phyloP scores from a whole-genome alignment of 306 rosid species.

The Vicia villosa region DNA sequence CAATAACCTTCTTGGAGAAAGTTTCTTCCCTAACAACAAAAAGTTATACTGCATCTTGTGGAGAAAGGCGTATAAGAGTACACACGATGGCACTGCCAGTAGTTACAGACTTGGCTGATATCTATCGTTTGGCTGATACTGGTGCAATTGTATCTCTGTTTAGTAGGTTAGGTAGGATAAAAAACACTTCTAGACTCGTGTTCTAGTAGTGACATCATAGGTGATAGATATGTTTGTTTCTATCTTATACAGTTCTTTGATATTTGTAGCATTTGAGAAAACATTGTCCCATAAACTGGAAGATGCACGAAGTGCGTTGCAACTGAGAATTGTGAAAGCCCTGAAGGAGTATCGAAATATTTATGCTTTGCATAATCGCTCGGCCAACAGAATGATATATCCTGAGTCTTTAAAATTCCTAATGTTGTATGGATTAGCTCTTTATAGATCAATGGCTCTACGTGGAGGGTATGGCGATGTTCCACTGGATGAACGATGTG shows the following conservation, averaged over 20 bases:
- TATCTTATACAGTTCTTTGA: slow-evolving; percentile 34
- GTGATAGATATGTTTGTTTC: slow-evolving; percentile 36
- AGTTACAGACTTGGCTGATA: slow-evolving; percentile 84
- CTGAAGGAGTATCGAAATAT: slow-evolving; percentile 89
- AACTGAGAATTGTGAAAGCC: slow-evolving; percentile 78
- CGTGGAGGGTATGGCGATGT: slow-evolving; percentile 93
- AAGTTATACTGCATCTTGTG: slow-evolving; percentile 98
- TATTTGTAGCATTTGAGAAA: slow-evolving; percentile 88
- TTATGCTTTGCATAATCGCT: slow-evolving; percentile 88
- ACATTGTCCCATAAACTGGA: slow-evolving; percentile 84
- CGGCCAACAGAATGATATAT: slow-evolving; percentile 88
- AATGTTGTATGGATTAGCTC: slow-evolving; percentile 83
- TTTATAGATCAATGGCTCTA: slow-evolving; percentile 76
- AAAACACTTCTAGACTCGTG: slow-evolving; percentile 14
- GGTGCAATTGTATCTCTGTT: slow-evolving; percentile 85
- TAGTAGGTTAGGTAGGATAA: slow-evolving; percentile 76
- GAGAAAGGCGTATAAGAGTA: slow-evolving; percentile 96
- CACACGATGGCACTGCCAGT: slow-evolving; percentile 94
- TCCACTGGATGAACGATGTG: slow-evolving; percentile 87
- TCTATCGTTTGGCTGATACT: slow-evolving; percentile 88
- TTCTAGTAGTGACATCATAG: slow-evolving; percentile 23
- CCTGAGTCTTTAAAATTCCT: slow-evolving; percentile 87
- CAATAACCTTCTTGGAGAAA: slow-evolving; percentile 7
- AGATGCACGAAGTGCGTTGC: slow-evolving; percentile 80
- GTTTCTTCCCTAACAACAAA: slow-evolving; percentile 52